phyloP scores from a whole-genome alignment of 2,329 filamentous ascomycete species.

The Botrytis cinerea region DNA sequence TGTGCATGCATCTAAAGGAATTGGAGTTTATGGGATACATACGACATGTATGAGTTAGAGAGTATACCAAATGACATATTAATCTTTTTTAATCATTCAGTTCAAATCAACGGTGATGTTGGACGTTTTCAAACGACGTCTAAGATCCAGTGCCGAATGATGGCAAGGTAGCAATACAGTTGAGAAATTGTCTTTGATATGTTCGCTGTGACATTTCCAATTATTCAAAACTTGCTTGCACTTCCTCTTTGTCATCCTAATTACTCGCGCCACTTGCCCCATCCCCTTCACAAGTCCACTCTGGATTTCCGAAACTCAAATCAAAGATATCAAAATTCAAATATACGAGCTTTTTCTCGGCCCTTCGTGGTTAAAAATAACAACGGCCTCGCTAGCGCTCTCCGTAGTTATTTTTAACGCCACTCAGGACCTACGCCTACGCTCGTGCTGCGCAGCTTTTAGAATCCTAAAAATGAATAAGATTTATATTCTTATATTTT shows the following conservation, averaged over 20 bases:
- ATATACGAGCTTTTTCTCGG: no score
- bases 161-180: neutral
- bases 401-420: no score
- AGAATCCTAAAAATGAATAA: no score
- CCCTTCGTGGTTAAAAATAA: no score
- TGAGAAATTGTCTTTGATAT: neutral
- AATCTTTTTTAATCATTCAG: neutral
- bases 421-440: no score
- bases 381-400: no score
- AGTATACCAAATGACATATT: neutral
- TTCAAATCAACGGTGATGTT: neutral
- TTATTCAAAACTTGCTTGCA: neutral
- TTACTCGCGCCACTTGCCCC: neutral
- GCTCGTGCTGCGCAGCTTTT: no score
- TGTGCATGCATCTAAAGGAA: neutral
- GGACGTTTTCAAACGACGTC: neutral
- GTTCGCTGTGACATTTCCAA: neutral
- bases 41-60: neutral
- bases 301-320: neutral
- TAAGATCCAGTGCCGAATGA: neutral
- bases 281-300: neutral
- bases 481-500: no score
- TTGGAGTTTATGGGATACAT: conserved; percentile 6
- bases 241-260: neutral
- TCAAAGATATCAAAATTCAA: neutral